Evolutionary conservation across 345 rosid species (phyloP).

Genomic region (Nasturtium officinale): DNA sequence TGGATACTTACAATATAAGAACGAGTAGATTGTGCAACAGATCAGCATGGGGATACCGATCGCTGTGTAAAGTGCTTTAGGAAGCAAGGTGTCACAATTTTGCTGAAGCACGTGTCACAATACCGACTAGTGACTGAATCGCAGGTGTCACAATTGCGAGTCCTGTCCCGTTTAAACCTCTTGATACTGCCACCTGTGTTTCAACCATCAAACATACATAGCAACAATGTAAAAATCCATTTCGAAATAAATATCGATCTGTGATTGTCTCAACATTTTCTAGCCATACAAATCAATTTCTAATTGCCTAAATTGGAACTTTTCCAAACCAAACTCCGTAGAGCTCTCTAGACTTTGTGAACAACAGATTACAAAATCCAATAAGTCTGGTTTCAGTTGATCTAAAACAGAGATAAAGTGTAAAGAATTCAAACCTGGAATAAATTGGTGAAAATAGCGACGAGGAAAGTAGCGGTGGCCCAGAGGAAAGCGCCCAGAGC

Average conservation of each 20-base stretch:
- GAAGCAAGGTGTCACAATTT: no score
- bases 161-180: slow-evolving; percentile 74
- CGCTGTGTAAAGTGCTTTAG: slow-evolving; percentile 75
- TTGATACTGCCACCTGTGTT: slow-evolving; percentile 64
- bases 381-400: slow-evolving; percentile 25
- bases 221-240: neutral
- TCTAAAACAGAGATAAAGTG: neutral
- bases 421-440: slow-evolving; percentile 49
- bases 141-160: slow-evolving; percentile 68
- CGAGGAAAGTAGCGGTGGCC: slow-evolving; percentile 72
- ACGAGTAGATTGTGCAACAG: slow-evolving; percentile 74
- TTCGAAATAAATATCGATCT: neutral
- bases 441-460: slow-evolving; percentile 63
- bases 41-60: slow-evolving; percentile 77
- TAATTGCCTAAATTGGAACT: neutral
- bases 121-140: slow-evolving; percentile 62
- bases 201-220: slow-evolving; percentile 7
- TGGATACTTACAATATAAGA: slow-evolving; percentile 76
- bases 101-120: no score
- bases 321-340: neutral
- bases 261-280: neutral
- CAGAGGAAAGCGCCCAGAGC: slow-evolving; percentile 72
- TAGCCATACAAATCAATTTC: neutral
- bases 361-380: neutral
- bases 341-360: slow-evolving; percentile 24